Percentiles rank a stretch among this genome's conserved stretches.
These are phyloP conservation scores for Crepidotus variabilis DNA, from an alignment of 768 basidiomycete species.

Conservation along the genomic window DNA sequence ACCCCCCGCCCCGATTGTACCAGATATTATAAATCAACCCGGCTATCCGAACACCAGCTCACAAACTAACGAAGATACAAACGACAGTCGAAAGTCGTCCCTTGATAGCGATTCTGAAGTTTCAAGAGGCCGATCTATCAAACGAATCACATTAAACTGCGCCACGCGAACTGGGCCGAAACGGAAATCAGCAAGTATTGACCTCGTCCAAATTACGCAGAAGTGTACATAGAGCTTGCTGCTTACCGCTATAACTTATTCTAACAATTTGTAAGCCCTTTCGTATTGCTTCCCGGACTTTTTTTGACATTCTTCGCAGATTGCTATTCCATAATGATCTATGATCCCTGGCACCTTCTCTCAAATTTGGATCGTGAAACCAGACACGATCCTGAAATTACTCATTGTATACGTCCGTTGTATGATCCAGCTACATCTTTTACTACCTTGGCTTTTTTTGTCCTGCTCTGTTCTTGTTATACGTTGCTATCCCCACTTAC, in stretches of 20 bases:
- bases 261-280: conserved; percentile 12
- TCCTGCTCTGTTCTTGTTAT: neutral
- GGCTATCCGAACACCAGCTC: conserved; percentile 21
- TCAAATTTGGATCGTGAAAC: too few relatives aligned
- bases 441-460: neutral
- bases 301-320: neutral
- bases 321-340: neutral
- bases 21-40: conserved; percentile 17
- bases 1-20: conserved; percentile 24
- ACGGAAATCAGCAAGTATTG: conserved; percentile 31
- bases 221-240: conserved; percentile 5
- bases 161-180: conserved; percentile 16
- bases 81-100: conserved; percentile 8
- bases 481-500: neutral
- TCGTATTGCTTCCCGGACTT: neutral
- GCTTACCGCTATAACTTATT: conserved; percentile 11
- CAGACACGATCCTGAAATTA: neutral
- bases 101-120: conserved; percentile 12
- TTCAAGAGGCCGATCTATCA: conserved; percentile 18
- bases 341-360: too few relatives aligned
- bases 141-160: conserved; percentile 14
- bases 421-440: neutral
- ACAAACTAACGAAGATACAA: conserved; percentile 23
- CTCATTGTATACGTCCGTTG: neutral
- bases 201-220: conserved; percentile 18